Percentiles rank a stretch among this genome's conserved stretches.
These are phyloP conservation scores for Astrephomene gubernaculifera DNA, from an alignment of 139 green algal species.

Conservation along the genomic window DNA sequence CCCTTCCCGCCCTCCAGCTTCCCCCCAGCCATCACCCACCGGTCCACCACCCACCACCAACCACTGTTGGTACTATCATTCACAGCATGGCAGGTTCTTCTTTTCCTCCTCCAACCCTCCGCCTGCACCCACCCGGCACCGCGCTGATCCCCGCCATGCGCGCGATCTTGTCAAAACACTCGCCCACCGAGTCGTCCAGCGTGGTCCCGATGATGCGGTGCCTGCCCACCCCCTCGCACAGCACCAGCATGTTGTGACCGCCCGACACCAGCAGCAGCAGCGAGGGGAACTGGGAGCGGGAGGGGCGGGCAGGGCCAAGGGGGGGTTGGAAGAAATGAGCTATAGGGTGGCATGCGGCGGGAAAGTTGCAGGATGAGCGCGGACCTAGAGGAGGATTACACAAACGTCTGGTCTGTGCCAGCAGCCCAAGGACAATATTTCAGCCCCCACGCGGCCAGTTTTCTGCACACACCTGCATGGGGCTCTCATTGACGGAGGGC, in stretches of 20 bases:
- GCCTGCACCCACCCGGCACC: slow-evolving; percentile 52
- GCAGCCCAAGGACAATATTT: too few species aligned
- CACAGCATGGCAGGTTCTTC: too few species aligned
- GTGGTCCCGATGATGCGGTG: slow-evolving; percentile 67
- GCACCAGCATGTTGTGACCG: slow-evolving; percentile 93
- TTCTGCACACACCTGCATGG: slow-evolving; percentile 39
- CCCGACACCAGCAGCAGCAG: slow-evolving; percentile 88
- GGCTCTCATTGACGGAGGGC: slow-evolving; percentile 25
- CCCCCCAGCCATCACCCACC: too few species aligned
- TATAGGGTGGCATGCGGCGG: too few species aligned
- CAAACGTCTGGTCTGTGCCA: too few species aligned
- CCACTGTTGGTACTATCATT: too few species aligned
- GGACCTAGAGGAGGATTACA: too few species aligned
- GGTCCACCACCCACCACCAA: too few species aligned
- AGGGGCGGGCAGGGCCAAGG: not conserved
- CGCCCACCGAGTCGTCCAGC: slow-evolving; percentile 64
- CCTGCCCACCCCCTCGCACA: slow-evolving; percentile 64
- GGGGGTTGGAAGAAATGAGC: too few species aligned
- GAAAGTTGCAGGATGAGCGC: too few species aligned
- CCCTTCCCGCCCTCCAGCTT: too few species aligned
- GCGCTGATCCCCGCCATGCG: slow-evolving; percentile 82
- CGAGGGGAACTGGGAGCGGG: slow-evolving; percentile 71
- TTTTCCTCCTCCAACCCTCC: not conserved
- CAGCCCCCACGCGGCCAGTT: too few species aligned
- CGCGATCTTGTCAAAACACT: slow-evolving; percentile 96